phyloP scores from a whole-genome alignment of 768 basidiomycete species.

The Gyrodon lividus region DNA sequence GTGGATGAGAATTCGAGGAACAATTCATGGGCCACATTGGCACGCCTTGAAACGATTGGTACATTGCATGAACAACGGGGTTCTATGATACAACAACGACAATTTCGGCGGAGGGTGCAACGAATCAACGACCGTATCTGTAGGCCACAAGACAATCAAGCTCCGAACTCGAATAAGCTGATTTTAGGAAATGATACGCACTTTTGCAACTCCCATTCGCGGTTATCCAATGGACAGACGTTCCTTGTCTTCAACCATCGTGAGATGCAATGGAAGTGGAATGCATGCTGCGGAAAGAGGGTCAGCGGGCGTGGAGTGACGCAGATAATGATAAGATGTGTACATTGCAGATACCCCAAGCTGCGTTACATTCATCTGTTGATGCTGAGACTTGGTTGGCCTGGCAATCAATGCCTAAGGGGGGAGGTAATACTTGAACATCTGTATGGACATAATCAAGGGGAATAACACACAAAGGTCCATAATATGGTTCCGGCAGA shows the following conservation, averaged over 20 bases:
- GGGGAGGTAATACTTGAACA: conserved; percentile 6
- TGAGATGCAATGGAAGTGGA: conserved; percentile 99
- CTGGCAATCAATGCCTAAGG: conserved; percentile 95
- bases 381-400: conserved; percentile 98
- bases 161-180: background rate
- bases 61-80: conserved; percentile 10
- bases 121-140: conserved; percentile 43
- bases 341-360: conserved; percentile 99
- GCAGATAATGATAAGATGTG: background rate
- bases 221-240: conserved; percentile 91
- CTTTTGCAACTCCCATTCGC: conserved; percentile 98
- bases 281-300: conserved; percentile 70
- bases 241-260: conserved; percentile 98
- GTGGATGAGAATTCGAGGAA: background rate
- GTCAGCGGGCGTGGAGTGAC: background rate
- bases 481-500: conserved; percentile 99
- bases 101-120: background rate
- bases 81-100: conserved; percentile 21
- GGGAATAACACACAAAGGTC: conserved; percentile 77
- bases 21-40: background rate
- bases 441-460: background rate
- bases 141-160: background rate
- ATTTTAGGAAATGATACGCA: conserved; percentile 39
- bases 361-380: conserved; percentile 95
- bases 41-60: conserved; percentile 2